These are phyloP conservation scores for Lentinula detonsa DNA, from an alignment of 768 basidiomycete genomes.

Conservation along the genomic window DNA sequence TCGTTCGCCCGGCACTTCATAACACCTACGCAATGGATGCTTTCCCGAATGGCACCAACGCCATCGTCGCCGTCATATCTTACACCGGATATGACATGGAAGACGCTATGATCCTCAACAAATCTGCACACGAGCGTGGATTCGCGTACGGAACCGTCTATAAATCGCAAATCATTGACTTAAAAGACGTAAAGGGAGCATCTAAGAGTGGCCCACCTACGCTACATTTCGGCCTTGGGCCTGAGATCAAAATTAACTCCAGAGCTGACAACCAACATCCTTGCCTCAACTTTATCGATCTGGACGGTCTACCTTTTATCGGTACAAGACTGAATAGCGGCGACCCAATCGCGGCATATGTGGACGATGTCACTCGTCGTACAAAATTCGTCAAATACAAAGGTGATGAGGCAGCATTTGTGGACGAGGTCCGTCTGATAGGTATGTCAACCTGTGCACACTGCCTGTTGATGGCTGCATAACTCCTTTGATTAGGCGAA, in stretches of 20 bases:
- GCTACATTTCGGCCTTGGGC: slow-evolving; percentile 87
- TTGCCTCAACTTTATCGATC: slow-evolving; percentile 53
- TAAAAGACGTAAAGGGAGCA: slow-evolving; percentile 73
- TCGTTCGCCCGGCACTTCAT: slow-evolving; percentile 89
- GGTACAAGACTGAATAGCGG: slow-evolving; percentile 68
- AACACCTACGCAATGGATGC: slow-evolving; percentile 97
- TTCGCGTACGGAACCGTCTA: slow-evolving; percentile 97
- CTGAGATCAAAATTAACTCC: slow-evolving; percentile 54
- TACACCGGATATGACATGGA: slow-evolving; percentile 99
- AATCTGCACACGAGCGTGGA: slow-evolving; percentile 96
- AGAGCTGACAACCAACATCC: slow-evolving; percentile 33
- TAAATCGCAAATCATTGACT: slow-evolving; percentile 88
- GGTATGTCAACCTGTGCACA: slow-evolving; percentile 36
- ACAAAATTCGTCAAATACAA: slow-evolving; percentile 94
- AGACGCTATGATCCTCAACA: slow-evolving; percentile 99
- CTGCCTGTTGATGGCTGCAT: neutral
- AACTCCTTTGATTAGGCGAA: slow-evolving; percentile 42
- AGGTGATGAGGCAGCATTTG: slow-evolving; percentile 85
- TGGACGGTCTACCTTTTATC: slow-evolving; percentile 80
- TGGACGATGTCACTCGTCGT: slow-evolving; percentile 76
- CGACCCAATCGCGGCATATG: slow-evolving; percentile 79
- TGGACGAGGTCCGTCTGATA: slow-evolving; percentile 88
- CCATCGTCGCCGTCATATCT: slow-evolving; percentile 98
- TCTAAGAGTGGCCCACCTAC: slow-evolving; percentile 51
- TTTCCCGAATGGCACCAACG: slow-evolving; percentile 98